Percentiles rank a stretch among this genome's conserved stretches.
Evolutionary conservation across 805 yeast species (phyloP).

Genomic region (Kluyveromyces dobzhanskii): DNA sequence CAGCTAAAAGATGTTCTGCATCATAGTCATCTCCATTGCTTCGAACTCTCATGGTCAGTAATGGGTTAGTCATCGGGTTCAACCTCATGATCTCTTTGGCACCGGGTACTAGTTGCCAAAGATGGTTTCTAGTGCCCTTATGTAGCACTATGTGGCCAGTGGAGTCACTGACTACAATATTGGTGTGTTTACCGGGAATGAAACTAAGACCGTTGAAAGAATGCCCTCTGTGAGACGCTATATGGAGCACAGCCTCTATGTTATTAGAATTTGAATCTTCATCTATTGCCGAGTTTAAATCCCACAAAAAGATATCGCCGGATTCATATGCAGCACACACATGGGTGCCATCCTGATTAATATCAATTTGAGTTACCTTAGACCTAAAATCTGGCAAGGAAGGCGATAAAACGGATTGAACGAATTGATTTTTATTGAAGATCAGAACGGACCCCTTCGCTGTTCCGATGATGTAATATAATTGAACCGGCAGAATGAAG

Average conservation of each 20-base stretch:
- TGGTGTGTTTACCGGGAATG: slow-evolving; percentile 45
- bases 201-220: slow-evolving; percentile 39
- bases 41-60: neutral
- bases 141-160: slow-evolving; percentile 56
- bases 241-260: slow-evolving; percentile 22
- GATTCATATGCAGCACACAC: slow-evolving; percentile 59
- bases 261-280: slow-evolving; percentile 20
- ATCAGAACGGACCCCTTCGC: slow-evolving; percentile 53
- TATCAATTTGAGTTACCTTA: slow-evolving; percentile 43
- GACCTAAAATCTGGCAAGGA: slow-evolving; percentile 28
- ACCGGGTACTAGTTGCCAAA: slow-evolving; percentile 20
- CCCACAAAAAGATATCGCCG: slow-evolving; percentile 69
- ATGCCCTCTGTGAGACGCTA: slow-evolving; percentile 27
- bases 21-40: neutral
- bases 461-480: slow-evolving; percentile 59
- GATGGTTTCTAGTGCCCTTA: slow-evolving; percentile 43
- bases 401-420: slow-evolving; percentile 33
- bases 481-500: slow-evolving; percentile 35
- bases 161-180: slow-evolving; percentile 46
- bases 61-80: slow-evolving; percentile 10
- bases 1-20: slow-evolving; percentile 15
- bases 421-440: slow-evolving; percentile 60
- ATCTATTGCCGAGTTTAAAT: slow-evolving; percentile 32
- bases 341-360: slow-evolving; percentile 62
- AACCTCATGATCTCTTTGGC: slow-evolving; percentile 13